Evolutionary conservation across 73 alveolate genomes (phyloP).

Genomic region (Paramecium sonneborni): DNA sequence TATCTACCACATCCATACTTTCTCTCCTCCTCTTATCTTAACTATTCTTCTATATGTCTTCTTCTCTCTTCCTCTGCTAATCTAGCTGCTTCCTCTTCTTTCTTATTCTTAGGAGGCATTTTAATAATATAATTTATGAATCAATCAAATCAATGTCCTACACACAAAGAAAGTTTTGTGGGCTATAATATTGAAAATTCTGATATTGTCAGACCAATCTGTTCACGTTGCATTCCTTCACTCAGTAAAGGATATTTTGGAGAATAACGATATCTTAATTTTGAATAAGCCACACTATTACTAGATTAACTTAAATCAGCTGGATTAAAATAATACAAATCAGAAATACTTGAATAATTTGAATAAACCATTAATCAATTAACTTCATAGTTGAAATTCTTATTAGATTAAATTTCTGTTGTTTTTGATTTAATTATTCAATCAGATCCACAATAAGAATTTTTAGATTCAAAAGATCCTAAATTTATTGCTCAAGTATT

Average conservation of each 20-base stretch:
- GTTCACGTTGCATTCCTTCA: neutral
- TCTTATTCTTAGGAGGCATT: conserved; percentile 14
- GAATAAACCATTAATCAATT: neutral
- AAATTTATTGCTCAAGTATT: neutral
- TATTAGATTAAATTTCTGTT: neutral
- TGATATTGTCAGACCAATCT: neutral
- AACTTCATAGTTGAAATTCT: neutral
- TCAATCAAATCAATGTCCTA: neutral
- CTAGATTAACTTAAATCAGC: neutral
- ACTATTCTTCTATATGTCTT: neutral
- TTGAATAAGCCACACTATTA: neutral
- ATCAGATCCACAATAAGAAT: neutral
- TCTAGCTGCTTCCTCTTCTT: conserved; percentile 39
- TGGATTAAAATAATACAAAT: neutral
- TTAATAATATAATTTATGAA: neutral
- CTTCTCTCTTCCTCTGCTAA: conserved; percentile 2
- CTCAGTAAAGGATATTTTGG: neutral
- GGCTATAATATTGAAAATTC: neutral
- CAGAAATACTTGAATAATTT: neutral
- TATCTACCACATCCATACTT: neutral
- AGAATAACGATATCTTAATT: neutral
- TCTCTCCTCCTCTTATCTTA: neutral
- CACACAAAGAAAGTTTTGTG: neutral
- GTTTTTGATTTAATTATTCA: neutral
- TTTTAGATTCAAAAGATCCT: neutral